phyloP scores from a whole-genome alignment of 495 filamentous ascomycete genomes.

The Halenospora varia region DNA sequence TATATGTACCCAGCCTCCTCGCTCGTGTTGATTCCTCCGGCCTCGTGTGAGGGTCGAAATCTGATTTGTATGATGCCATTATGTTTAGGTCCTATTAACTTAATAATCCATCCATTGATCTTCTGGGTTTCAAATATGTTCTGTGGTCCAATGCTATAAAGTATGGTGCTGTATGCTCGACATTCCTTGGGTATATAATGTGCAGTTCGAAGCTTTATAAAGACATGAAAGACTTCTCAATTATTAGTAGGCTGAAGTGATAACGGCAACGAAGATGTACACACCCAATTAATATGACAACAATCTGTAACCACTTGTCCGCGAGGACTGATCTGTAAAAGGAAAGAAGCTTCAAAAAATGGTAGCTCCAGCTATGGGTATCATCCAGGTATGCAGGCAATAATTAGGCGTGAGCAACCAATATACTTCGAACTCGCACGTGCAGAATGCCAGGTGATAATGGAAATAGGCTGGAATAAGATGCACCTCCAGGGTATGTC shows the following conservation, averaged over 20 bases:
- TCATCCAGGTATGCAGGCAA: constrained; percentile 7
- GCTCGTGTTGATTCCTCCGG: constrained; percentile 18
- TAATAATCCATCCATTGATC: background rate
- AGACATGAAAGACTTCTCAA: constrained; percentile 6
- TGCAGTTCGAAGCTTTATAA: constrained; percentile 1
- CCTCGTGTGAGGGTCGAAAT: constrained; percentile 25
- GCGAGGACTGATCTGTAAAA: constrained; percentile 22
- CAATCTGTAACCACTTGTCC: constrained; percentile 8
- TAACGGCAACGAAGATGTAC: constrained; percentile 1
- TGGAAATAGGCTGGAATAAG: constrained; percentile 8
- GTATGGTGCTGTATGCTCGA: constrained; percentile 10
- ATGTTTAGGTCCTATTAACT: constrained; percentile 2
- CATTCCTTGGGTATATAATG: constrained; percentile 16
- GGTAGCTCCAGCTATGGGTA: constrained; percentile 3
- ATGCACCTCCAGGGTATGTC: constrained; percentile 23
- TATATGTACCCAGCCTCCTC: constrained; percentile 19
- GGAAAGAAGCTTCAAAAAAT: constrained; percentile 10
- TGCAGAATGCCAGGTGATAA: constrained; percentile 4
- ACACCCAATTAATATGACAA: constrained; percentile 9
- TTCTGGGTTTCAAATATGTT: background rate
- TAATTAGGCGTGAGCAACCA: constrained; percentile 14
- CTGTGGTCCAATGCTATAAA: constrained; percentile 18
- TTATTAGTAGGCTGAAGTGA: background rate
- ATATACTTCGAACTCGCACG: constrained; percentile 12
- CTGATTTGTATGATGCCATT: constrained; percentile 30